A percentile compares a stretch with the other conserved stretches of the same genome.
Conservation (phyloP, 805 yeast genomes). For the Sugiyamaella marilandica region DNA sequence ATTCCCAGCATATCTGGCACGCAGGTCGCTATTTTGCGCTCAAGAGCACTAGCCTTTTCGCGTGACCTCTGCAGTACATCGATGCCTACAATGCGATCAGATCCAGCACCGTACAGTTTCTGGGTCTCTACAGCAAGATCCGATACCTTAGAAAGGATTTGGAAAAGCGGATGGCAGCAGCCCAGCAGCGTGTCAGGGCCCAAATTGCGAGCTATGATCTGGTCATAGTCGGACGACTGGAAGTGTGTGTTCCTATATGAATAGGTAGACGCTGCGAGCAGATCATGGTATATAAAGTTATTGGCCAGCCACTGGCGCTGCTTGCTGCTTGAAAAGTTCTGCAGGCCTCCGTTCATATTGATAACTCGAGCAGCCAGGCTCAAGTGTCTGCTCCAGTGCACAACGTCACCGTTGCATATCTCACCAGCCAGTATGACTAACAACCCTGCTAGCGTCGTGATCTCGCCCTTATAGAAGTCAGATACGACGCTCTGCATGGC, state of each 20-base stretch:
- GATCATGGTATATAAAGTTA: slow-evolving; percentile 77
- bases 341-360: slow-evolving; percentile 56
- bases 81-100: slow-evolving; percentile 6
- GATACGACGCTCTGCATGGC: slow-evolving; percentile 22
- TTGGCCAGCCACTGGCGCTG: slow-evolving; percentile 68
- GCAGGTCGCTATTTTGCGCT: slow-evolving; percentile 44
- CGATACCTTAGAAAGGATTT: slow-evolving; percentile 63
- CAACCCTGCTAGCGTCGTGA: slow-evolving; percentile 55
- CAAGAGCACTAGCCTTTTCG: slow-evolving; percentile 36
- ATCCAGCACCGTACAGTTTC: slow-evolving; percentile 25
- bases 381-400: slow-evolving; percentile 65
- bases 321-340: slow-evolving; percentile 45
- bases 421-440: slow-evolving; percentile 73
- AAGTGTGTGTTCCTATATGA: slow-evolving; percentile 62
- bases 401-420: slow-evolving; percentile 76
- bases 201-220: slow-evolving; percentile 38
- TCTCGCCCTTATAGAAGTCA: slow-evolving; percentile 19
- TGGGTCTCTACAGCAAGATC: slow-evolving; percentile 53
- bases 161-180: slow-evolving; percentile 62
- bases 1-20: slow-evolving; percentile 52
- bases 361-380: slow-evolving; percentile 63
- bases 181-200: slow-evolving; percentile 71
- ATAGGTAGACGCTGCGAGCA: slow-evolving; percentile 55
- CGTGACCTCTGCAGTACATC: slow-evolving; percentile 17
- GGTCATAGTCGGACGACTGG: slow-evolving; percentile 54